phyloP scores from a whole-genome alignment of 139 green algal genomes.

The Micractinium sp. region DNA sequence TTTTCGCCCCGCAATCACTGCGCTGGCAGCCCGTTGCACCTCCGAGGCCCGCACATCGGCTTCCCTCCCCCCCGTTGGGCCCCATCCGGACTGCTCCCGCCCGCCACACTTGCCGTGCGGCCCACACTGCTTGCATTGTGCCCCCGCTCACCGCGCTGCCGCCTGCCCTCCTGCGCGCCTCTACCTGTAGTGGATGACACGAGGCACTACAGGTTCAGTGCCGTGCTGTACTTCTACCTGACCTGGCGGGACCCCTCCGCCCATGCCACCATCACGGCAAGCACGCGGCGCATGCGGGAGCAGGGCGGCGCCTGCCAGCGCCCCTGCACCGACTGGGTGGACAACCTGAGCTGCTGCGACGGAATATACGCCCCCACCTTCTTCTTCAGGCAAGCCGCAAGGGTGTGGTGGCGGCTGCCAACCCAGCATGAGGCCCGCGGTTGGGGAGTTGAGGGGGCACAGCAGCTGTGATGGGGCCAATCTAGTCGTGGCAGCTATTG shows the following conservation, averaged over 20 bases:
- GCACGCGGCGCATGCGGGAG: not conserved
- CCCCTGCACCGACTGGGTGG: constrained; percentile 8
- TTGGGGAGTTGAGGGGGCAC: no score
- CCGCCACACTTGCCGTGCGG: not conserved
- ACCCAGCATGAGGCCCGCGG: no score
- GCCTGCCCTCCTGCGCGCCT: not conserved
- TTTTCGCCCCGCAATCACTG: not conserved
- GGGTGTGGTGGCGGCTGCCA: no score
- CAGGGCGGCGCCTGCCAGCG: not conserved
- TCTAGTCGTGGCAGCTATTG: no score
- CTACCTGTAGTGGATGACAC: not conserved
- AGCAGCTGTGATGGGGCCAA: no score
- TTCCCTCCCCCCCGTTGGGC: not conserved
- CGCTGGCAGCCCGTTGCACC: no score
- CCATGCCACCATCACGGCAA: not conserved
- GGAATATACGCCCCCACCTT: constrained; percentile 27
- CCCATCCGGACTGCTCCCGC: not conserved
- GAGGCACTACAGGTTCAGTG: not conserved
- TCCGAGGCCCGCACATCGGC: not conserved
- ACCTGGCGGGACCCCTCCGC: constrained; percentile 11
- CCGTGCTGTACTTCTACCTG: constrained; percentile 15
- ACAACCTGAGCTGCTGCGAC: constrained; percentile 9
- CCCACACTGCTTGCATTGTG: not conserved
- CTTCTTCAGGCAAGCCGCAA: constrained; percentile 3
- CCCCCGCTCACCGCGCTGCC: not conserved